Conservation (phyloP, 1,284 basidiomycete species). For the Irpex sp. region DNA sequence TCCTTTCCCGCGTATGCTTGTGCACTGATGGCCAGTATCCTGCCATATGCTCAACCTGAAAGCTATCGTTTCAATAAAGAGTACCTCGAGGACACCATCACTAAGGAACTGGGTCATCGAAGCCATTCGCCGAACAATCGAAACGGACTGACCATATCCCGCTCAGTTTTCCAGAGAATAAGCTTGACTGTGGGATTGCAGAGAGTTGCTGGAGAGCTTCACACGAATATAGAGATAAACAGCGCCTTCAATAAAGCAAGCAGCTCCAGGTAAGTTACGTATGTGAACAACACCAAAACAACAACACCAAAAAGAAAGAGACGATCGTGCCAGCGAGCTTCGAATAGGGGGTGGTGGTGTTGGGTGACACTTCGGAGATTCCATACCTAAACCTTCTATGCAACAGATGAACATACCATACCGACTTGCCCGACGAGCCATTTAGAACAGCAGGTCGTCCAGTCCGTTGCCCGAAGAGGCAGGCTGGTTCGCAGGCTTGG, state of each 20-base stretch:
- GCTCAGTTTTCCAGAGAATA: neutral
- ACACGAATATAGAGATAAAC: neutral
- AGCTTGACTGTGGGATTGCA: neutral
- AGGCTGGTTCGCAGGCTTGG: constrained; percentile 13
- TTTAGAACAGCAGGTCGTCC: constrained; percentile 33
- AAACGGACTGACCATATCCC: neutral
- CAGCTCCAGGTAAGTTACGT: neutral
- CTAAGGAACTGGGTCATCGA: neutral
- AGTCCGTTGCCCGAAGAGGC: constrained; percentile 24
- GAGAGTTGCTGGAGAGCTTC: neutral
- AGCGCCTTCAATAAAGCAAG: neutral
- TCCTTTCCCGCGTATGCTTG: neutral
- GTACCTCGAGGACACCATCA: neutral
- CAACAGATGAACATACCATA: neutral
- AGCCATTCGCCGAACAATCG: neutral
- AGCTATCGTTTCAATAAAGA: neutral
- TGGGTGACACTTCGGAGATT: neutral
- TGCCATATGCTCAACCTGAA: neutral
- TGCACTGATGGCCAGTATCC: neutral
- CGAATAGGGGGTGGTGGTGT: neutral
- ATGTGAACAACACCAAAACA: neutral
- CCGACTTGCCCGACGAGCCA: neutral
- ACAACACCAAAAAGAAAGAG: neutral
- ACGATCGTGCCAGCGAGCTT: neutral
- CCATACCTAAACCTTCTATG: neutral